Conservation (phyloP, 306 rosid genomes). For the Fragaria vesca region DNA sequence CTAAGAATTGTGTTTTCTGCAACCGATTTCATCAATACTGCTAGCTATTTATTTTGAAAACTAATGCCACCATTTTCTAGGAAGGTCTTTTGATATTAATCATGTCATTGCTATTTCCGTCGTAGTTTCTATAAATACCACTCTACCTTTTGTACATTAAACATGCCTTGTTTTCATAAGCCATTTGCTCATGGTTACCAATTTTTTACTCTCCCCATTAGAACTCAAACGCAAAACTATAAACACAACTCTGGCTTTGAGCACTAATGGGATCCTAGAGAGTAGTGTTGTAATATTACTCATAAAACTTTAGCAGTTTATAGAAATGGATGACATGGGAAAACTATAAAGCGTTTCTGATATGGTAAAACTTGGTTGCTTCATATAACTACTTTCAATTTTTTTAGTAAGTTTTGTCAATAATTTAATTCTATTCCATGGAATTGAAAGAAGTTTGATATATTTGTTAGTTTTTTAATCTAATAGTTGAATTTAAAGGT, state of each 20-base stretch:
- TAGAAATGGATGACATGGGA: constrained; percentile 18
- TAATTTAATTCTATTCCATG: too few species aligned
- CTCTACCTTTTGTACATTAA: background rate
- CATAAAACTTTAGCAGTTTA: background rate
- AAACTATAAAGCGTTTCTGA: background rate
- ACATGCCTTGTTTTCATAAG: background rate
- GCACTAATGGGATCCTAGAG: background rate
- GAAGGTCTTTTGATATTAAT: background rate
- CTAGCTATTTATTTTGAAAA: background rate
- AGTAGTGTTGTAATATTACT: background rate
- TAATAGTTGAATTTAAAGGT: too few species aligned
- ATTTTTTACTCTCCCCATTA: background rate
- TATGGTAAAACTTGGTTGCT: background rate
- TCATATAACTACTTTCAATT: background rate
- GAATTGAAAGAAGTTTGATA: too few species aligned
- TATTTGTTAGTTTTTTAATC: too few species aligned
- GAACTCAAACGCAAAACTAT: background rate
- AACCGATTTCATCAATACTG: too few species aligned
- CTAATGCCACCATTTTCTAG: background rate
- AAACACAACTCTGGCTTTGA: background rate
- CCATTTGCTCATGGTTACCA: background rate
- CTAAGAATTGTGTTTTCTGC: too few species aligned
- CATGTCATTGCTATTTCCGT: background rate
- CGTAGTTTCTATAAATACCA: background rate
- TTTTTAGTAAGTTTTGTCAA: background rate